A percentile compares a stretch with the other conserved stretches of the same genome.
phyloP scores from a whole-genome alignment of 768 basidiomycete species.

The Pilatotrama ljubarskyi region DNA sequence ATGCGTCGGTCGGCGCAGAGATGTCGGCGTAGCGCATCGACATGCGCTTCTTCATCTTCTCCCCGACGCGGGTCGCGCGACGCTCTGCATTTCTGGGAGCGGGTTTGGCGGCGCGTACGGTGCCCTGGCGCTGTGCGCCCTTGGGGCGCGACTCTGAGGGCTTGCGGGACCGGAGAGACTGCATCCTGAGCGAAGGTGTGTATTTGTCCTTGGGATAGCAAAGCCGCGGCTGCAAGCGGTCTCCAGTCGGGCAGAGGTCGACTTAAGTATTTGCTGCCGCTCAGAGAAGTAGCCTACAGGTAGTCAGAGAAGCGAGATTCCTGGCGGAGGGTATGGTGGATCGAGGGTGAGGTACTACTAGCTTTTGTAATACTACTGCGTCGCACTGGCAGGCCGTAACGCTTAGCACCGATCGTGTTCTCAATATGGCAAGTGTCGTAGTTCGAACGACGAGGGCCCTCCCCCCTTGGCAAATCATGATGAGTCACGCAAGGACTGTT shows the following conservation, averaged over 20 bases:
- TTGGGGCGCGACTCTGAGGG: constrained; percentile 26
- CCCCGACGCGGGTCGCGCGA: constrained; percentile 57
- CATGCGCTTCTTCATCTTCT: constrained; percentile 96
- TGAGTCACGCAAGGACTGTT: no score
- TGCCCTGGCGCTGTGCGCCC: constrained; percentile 13
- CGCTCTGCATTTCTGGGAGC: constrained; percentile 28
- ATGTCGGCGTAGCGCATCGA: constrained; percentile 92
- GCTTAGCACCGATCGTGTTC: background rate
- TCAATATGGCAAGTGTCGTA: background rate
- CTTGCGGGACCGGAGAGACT: constrained; percentile 35
- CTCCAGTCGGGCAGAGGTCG: no score
- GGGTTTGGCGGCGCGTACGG: constrained; percentile 10
- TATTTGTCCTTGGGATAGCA: background rate
- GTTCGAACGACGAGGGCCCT: background rate
- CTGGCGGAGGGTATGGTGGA: no score
- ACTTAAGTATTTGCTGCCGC: background rate
- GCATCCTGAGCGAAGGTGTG: constrained; percentile 23
- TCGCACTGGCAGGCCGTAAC: background rate
- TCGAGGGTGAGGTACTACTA: no score
- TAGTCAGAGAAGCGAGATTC: no score
- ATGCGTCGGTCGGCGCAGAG: constrained; percentile 61
- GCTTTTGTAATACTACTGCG: no score
- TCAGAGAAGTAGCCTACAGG: no score
- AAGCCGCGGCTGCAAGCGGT: background rate
- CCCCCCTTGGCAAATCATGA: no score